A percentile compares a stretch with the other conserved stretches of the same genome.
These are phyloP conservation scores for Nothophaeocryptopus gaeumannii DNA, from an alignment of 2,329 filamentous ascomycete genomes.

Conservation along the genomic window DNA sequence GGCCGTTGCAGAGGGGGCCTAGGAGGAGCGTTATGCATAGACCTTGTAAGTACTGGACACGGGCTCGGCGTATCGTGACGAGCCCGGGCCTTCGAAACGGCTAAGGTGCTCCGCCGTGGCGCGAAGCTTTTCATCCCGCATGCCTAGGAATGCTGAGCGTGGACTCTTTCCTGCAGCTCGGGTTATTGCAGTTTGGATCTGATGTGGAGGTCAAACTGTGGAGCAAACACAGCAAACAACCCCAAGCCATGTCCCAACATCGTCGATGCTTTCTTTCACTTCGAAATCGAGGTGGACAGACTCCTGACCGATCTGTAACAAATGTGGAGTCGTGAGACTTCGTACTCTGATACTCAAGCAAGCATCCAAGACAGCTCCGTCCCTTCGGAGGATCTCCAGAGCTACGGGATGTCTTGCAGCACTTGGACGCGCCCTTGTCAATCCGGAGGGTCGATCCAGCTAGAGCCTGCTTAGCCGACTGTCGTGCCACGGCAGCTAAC, in stretches of 20 bases:
- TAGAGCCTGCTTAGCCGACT: not conserved
- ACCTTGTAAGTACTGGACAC: no score
- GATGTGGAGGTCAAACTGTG: constrained; percentile 14
- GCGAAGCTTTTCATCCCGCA: constrained; percentile 3
- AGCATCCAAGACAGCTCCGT: not conserved
- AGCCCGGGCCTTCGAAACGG: no score
- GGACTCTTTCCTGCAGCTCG: constrained; percentile 4
- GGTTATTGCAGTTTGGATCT: constrained; percentile 13
- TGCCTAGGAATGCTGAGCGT: not conserved
- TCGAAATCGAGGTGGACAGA: not conserved
- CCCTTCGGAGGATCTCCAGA: constrained; percentile 3
- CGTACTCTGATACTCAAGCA: not conserved
- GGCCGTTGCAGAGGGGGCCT: no score
- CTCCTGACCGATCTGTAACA: constrained; percentile 6
- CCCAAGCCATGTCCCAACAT: not conserved
- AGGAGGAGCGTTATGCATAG: no score
- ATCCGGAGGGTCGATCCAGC: constrained; percentile 6
- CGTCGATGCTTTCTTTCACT: not conserved
- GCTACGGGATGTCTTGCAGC: constrained; percentile 17
- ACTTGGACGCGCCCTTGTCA: constrained; percentile 10
- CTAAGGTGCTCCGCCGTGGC: constrained; percentile 3
- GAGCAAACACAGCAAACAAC: constrained; percentile 21
- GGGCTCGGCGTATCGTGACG: no score
- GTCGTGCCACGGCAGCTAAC: constrained; percentile 4
- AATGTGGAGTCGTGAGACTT: constrained; percentile 7